These are phyloP conservation scores for Zopfochytrium polystomum DNA, from an alignment of 371 early-diverging fungal species.

Conservation along the genomic window DNA sequence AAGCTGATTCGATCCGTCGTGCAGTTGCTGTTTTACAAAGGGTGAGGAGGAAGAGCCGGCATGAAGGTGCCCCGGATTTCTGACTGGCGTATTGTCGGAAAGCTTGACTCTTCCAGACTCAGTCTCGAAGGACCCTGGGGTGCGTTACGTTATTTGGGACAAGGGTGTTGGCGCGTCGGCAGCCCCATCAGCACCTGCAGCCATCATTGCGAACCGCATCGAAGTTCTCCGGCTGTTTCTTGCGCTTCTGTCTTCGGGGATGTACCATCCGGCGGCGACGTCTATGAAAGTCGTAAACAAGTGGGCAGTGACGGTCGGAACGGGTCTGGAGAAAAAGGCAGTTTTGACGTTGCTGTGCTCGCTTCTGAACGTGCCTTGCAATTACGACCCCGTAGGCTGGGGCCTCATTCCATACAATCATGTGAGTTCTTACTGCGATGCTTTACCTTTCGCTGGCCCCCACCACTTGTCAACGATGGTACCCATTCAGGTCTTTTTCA, in stretches of 20 bases:
- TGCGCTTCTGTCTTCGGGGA: conserved; percentile 69
- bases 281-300: conserved; percentile 39
- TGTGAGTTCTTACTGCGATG: too few relatives aligned
- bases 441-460: too few relatives aligned
- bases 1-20: too few relatives aligned
- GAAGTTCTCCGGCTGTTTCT: conserved; percentile 74
- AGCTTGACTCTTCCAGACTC: too few relatives aligned
- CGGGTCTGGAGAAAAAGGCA: conserved; percentile 23
- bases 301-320: too few relatives aligned
- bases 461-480: too few relatives aligned
- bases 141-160: conserved; percentile 79
- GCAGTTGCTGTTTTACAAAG: too few relatives aligned
- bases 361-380: conserved; percentile 71
- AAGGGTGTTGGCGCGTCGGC: conserved; percentile 59
- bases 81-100: too few relatives aligned
- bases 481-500: conserved; percentile 66
- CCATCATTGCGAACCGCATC: conserved; percentile 64
- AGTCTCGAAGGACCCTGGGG: too few relatives aligned
- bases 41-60: too few relatives aligned
- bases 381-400: conserved; percentile 82
- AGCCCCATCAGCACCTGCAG: conserved; percentile 34
- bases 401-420: conserved; percentile 79
- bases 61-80: too few relatives aligned
- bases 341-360: conserved; percentile 74
- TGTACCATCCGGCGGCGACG: conserved; percentile 72